Evolutionary conservation across 306 rosid species (phyloP), one percentile per base, ranked within the genome.

Genomic region (Rosa multiflora): DNA sequence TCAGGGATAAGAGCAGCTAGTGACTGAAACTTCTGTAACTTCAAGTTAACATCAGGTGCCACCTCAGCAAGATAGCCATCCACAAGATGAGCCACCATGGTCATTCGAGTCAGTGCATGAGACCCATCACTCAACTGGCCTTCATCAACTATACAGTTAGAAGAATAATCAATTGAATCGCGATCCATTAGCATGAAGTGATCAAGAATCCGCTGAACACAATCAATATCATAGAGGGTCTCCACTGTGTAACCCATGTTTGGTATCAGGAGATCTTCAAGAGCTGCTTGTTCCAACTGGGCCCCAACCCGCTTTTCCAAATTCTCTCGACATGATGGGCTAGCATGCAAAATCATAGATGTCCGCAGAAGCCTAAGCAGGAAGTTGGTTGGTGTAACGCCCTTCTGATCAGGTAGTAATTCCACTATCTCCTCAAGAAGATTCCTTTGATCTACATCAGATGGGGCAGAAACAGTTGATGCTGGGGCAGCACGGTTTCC

Each of bases 11-110:
- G 83, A 76, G 94, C 84, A 67, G 97, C 97, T 63, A 94, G 85
- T 46, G 98, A 83, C 69, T 89, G 94, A 84, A 94, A 94, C 51
- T 92, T 92, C 14, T 82, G 75, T 8, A 85, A 26, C 85, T 90
- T 94, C 76, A 94, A 78, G 74, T 92, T 90, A 75, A 82, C 91
- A 90, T 94, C 98, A 72, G 98, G 88, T 74, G 97, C 94, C 49
- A 94, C 97, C 83, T 94, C 97, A 37, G 97, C 94, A 51, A 94
- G 93, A 84, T 89, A 94, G 43, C 86, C 83, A 83, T 94, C 98
- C 64, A 94, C 85, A 55, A 94, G 83, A 77, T 89, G 90, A 70
- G 97, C 97, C 72, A 94, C 97, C 85, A 84, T 82, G 71, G 90
- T 76, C 83, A 90, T 81, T 37, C 92, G 92, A 42, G 83, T 85